Conservation (phyloP, 495 filamentous ascomycete genomes). For the Neohortaea acidophila region DNA sequence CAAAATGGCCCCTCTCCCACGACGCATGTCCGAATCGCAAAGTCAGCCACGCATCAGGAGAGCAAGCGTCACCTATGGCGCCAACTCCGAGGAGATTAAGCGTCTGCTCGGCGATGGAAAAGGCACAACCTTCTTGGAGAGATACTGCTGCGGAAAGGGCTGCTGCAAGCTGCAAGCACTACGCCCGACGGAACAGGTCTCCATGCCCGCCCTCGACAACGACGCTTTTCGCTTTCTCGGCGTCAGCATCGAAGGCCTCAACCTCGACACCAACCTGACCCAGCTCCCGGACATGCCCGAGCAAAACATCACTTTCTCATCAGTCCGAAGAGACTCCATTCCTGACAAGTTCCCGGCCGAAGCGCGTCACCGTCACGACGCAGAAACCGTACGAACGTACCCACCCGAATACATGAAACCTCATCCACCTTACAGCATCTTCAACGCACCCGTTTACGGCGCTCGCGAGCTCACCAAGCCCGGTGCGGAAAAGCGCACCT, state of each 20-base stretch:
- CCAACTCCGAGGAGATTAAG: conserved; percentile 47
- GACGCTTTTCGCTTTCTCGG: conserved; percentile 65
- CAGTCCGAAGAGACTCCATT: conserved; percentile 12
- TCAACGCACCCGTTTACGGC: conserved; percentile 64
- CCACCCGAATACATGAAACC: conserved; percentile 85
- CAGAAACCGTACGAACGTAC: conserved; percentile 37
- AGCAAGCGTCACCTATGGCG: conserved; percentile 15
- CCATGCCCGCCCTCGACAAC: conserved; percentile 57
- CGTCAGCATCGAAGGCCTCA: conserved; percentile 60
- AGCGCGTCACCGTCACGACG: conserved; percentile 17
- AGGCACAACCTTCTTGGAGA: conserved; percentile 36
- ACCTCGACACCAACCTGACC: conserved; percentile 50
- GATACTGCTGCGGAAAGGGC: conserved; percentile 77
- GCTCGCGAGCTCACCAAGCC: conserved; percentile 71
- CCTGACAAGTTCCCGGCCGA: conserved; percentile 16
- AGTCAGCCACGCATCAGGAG: conserved; percentile 3
- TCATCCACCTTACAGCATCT: conserved; percentile 86
- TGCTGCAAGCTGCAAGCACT: conserved; percentile 62
- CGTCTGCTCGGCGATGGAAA: conserved; percentile 45
- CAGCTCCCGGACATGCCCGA: conserved; percentile 54
- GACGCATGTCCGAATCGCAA: neutral
- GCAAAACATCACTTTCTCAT: conserved; percentile 51
- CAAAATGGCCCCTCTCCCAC: conserved; percentile 3
- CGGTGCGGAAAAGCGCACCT: conserved; percentile 94
- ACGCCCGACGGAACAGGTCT: conserved; percentile 39